Base-by-base conservation (phyloP, 768 basidiomycete genomes). In the Tubosaeta sp. region DNA sequence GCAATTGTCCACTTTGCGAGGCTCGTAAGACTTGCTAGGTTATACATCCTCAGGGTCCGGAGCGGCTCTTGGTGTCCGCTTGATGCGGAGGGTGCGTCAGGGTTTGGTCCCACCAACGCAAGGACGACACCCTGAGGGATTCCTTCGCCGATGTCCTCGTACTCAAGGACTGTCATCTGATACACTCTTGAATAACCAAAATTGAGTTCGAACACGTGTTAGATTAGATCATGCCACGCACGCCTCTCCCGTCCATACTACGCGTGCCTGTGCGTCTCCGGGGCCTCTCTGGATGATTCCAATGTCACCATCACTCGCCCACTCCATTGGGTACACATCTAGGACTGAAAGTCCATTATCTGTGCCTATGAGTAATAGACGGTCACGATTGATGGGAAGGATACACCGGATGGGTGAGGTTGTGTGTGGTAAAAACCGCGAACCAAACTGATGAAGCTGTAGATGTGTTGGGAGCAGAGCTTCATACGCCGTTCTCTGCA, bases 231-330 rank as follows among this genome's bases (percentile, higher is more conserved):
- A 49, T 37, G 43, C 37, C 38, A 67, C 79, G 59, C 58, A 88
- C 88, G 82, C 79, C 71, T 92, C 90, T 48, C 91, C 91, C 26
- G 73, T 72, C 89, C 89, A 93, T 17, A 93, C 78, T 26, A 74
- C 70, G 52, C 79, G 75, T 33, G 80, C 77, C 53, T 81, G 76
- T 0, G 91, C 88, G 56, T 91, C 89, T 38, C 79, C 78, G 5
- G 90, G 88, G 5, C 84, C 85, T 57, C 81, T 84, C 41, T 71
- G 67, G 26, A 69, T 39, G 8, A 76, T 60, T 16, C 71, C 68
- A 13, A 76, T 65, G 3, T 67, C 71, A 2, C 79, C 80, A 3
- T 70, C 68, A 25, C 72, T 72, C 10, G 61, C 61, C 81, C 81
- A 85, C 55, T 86, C 85, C 58, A 82, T 76, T 1, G 91, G 90